A percentile compares a stretch with the other conserved stretches of the same genome.
Conservation (phyloP, 2,329 filamentous ascomycete species). For the Nemania sp. region DNA sequence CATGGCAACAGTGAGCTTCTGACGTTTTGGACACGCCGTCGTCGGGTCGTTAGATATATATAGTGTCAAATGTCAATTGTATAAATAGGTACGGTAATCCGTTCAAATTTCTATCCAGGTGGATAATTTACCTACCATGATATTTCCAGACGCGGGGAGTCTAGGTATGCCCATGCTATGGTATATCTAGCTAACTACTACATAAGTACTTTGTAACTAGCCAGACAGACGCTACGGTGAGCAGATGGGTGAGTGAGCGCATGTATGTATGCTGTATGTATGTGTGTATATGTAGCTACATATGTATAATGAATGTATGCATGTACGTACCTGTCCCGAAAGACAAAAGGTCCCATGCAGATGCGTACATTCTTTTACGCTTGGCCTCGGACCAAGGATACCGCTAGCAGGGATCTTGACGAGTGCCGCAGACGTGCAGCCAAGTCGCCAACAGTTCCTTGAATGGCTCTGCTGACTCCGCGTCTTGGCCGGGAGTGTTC, state of each 20-base stretch:
- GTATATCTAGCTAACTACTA: too few species aligned
- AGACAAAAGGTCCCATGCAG: conserved; percentile 49
- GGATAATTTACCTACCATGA: too few species aligned
- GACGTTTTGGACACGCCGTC: not conserved
- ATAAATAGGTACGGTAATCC: not conserved
- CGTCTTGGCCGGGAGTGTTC: conserved; percentile 37
- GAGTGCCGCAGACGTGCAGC: conserved; percentile 38
- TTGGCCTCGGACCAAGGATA: conserved; percentile 33
- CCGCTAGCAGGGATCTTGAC: conserved; percentile 39
- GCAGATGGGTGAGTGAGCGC: too few species aligned
- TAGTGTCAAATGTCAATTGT: not conserved
- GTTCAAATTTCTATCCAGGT: too few species aligned
- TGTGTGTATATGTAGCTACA: not conserved
- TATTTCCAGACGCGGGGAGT: too few species aligned
- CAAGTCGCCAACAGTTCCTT: conserved; percentile 32
- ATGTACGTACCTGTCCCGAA: conserved; percentile 40
- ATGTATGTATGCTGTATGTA: conserved; percentile 1
- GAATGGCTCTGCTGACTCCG: conserved; percentile 39
- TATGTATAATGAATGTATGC: too few species aligned
- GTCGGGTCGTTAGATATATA: not conserved
- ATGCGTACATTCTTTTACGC: conserved; percentile 34
- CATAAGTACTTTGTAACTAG: too few species aligned
- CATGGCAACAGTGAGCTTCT: not conserved
- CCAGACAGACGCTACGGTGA: too few species aligned
- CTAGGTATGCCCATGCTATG: too few species aligned